Evolutionary conservation across 139 green algal genomes (phyloP).

Genomic region (Trebouxia sp.): DNA sequence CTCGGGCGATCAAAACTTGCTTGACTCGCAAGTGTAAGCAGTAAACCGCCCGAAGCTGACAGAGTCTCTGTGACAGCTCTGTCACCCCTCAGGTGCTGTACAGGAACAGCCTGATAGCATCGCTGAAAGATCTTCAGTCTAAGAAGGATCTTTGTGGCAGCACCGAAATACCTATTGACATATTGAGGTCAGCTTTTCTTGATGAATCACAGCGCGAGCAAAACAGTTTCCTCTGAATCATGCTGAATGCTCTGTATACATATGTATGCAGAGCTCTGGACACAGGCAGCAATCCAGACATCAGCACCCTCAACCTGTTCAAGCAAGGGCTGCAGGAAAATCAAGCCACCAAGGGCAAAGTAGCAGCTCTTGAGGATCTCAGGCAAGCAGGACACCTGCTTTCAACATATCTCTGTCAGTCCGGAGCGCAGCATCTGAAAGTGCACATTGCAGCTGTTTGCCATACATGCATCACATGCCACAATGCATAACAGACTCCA

Average conservation of each 20-base stretch:
- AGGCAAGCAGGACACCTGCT: neutral
- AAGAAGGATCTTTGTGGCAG: neutral
- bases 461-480: no score
- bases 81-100: neutral
- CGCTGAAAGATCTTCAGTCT: slow-evolving; percentile 6
- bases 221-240: no score
- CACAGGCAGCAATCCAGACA: slow-evolving; percentile 45
- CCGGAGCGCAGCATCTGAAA: no score
- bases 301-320: slow-evolving; percentile 30
- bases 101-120: slow-evolving; percentile 1
- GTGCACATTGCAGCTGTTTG: no score
- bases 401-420: neutral
- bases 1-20: neutral
- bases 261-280: slow-evolving; percentile 44
- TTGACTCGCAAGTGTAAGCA: slow-evolving; percentile 7
- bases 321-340: slow-evolving; percentile 27
- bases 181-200: neutral
- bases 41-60: neutral
- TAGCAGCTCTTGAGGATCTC: neutral
- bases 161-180: neutral
- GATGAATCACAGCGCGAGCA: no score
- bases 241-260: no score
- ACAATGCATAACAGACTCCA: no score
- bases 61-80: neutral
- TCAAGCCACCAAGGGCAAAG: slow-evolving; percentile 44